Base-by-base conservation (phyloP, 2,329 filamentous ascomycete genomes). In the Xylaria arbuscula region DNA sequence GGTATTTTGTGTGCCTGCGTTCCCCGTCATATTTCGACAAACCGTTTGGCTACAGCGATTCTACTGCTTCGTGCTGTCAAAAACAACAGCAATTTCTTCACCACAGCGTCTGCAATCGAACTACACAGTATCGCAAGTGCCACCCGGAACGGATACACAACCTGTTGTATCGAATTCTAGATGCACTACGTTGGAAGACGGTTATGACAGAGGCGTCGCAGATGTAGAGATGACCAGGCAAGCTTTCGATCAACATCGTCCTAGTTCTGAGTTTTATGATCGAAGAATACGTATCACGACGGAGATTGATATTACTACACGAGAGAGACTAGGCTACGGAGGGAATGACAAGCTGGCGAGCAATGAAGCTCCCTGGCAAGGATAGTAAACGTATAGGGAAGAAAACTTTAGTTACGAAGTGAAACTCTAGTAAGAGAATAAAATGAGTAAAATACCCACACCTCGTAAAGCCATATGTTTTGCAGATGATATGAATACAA, bases 351-450 rank as follows among this genome's bases (percentile, higher is more conserved):
- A 11, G 36, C 2, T 10, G n/a, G 28, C 22, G 19, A 15, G 11
- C 11, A 7, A 22, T 24, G 3, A 32, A 51, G 7, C 81, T 48
- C 45, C 19, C 22, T 48, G 45, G 45, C 45, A 22, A 48, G 19
- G 45, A 48, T 48, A 24, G 45, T 48, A 24, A 45, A 83, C 83
- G 36, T 11, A 54, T 19, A 36, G 32, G 19, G 11, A 9, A 11
- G 17, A 7, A 24, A 10, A 24, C 10, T 9, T 19, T 5, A 19
- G 19, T 9, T 48, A 48, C 4, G 9, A 48, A 48, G 1, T 22
- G 10, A 22, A 11, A 48, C 8, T 11, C 15, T n/a, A 19, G 32
- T 32, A 36, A 19, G 5, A 19, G 10, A 3, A 34, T 9, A 19
- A n/a, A 15, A 0, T 32, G 22, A 8, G n/a, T n/a, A n/a, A 28